These are phyloP conservation scores for Lichtheimia ramosa DNA, from an alignment of 371 early-diverging fungal genomes.

Conservation along the genomic window DNA sequence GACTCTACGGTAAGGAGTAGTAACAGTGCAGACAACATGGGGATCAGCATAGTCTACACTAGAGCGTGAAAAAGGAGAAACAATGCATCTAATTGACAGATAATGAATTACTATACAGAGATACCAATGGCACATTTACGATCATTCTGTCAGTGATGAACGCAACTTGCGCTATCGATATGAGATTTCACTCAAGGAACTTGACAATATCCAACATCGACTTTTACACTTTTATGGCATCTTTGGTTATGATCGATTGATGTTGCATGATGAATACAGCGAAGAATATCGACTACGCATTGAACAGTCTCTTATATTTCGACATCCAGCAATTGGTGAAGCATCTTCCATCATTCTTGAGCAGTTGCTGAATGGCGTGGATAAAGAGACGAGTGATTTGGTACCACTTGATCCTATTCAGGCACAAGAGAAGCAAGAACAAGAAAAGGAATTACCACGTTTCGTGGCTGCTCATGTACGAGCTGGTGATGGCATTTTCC, in stretches of 20 bases:
- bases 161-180: slow-evolving; percentile 24
- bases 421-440: slow-evolving; percentile 16
- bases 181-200: slow-evolving; percentile 20
- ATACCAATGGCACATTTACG: slow-evolving; percentile 30
- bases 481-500: slow-evolving; percentile 34
- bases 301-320: slow-evolving; percentile 25
- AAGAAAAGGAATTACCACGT: slow-evolving; percentile 15
- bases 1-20: slow-evolving; percentile 22
- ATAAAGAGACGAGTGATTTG: slow-evolving; percentile 11
- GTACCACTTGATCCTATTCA: slow-evolving; percentile 23
- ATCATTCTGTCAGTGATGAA: slow-evolving; percentile 1
- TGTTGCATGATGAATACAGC: slow-evolving; percentile 9
- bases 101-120: slow-evolving; percentile 11
- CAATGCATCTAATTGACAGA: background rate
- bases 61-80: background rate
- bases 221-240: slow-evolving; percentile 30
- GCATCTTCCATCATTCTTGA: slow-evolving; percentile 22
- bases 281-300: slow-evolving; percentile 25
- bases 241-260: slow-evolving; percentile 27
- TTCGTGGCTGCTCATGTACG: slow-evolving; percentile 41
- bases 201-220: slow-evolving; percentile 17
- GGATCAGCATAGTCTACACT: too few relatives aligned
- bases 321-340: slow-evolving; percentile 21
- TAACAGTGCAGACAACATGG: background rate
- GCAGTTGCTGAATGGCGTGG: slow-evolving; percentile 19